These are phyloP conservation scores for Parafenestella ontariensis DNA, from an alignment of 2,329 filamentous ascomycete species.

Conservation along the genomic window DNA sequence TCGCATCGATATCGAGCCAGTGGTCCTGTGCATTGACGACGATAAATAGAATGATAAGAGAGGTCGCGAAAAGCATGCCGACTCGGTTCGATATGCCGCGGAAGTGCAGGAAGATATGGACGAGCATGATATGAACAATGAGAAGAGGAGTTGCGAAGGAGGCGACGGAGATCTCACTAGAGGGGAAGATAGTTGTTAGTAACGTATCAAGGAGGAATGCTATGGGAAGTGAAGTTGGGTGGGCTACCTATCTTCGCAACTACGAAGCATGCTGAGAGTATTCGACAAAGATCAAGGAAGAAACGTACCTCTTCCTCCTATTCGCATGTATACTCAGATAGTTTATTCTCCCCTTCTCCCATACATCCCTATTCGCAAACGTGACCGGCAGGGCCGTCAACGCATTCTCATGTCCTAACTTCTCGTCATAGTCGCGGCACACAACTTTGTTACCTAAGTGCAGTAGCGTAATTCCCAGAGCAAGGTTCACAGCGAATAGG, in stretches of 20 bases:
- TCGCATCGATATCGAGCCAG: not conserved
- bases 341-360: not conserved
- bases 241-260: not conserved
- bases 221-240: not conserved
- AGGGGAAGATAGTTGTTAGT: not conserved
- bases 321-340: not conserved
- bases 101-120: not conserved
- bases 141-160: not conserved
- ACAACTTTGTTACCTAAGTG: not conserved
- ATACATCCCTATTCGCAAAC: not conserved
- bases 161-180: not conserved
- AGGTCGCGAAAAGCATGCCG: not conserved
- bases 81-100: not conserved
- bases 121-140: not conserved
- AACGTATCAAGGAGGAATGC: not conserved
- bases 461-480: not conserved
- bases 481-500: not conserved
- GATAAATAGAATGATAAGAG: not conserved
- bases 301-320: not conserved
- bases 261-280: not conserved
- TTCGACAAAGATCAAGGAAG: not conserved
- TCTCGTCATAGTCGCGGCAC: not conserved
- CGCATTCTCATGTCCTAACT: not conserved
- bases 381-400: not conserved
- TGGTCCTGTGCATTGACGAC: not conserved